Conservation (phyloP, 225 moss, liverwort and hornwort species). For the Anthoceros angustus region DNA sequence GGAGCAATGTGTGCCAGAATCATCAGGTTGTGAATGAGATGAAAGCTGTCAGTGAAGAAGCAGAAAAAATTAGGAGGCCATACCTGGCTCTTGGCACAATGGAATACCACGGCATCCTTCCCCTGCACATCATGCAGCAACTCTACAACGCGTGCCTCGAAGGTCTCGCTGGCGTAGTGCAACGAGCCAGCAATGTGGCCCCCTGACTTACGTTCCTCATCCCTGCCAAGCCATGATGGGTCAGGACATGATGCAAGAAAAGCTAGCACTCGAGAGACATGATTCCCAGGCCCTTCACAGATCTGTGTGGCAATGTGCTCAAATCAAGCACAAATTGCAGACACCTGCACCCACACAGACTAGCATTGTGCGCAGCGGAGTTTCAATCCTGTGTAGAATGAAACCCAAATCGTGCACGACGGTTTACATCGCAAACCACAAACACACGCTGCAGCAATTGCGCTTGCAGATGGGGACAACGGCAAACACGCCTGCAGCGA, state of each 20-base stretch:
- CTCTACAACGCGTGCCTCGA: slow-evolving; percentile 44
- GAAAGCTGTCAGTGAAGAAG: neutral
- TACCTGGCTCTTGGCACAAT: slow-evolving; percentile 79
- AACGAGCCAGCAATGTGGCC: slow-evolving; percentile 80
- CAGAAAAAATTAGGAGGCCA: neutral
- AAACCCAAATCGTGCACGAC: no score
- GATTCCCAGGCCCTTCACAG: no score
- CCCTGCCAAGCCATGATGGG: slow-evolving; percentile 18
- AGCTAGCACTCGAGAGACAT: no score
- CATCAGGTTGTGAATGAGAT: neutral
- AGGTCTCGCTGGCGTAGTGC: slow-evolving; percentile 48
- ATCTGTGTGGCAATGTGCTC: no score
- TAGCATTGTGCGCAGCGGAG: no score
- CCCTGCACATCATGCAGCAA: slow-evolving; percentile 54
- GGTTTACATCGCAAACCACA: no score
- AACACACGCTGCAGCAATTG: no score
- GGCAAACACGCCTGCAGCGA: no score
- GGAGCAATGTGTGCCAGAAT: neutral
- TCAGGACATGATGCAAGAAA: neutral
- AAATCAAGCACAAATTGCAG: no score
- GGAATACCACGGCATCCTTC: slow-evolving; percentile 63
- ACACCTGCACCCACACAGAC: no score
- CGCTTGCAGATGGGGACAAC: no score
- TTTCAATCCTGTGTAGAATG: no score
- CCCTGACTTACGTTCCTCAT: slow-evolving; percentile 60